Percentiles rank a stretch among this genome's conserved stretches.
These are phyloP conservation scores for Colletotrichum eremochloae DNA, from an alignment of 2,329 filamentous ascomycete species.

Conservation along the genomic window DNA sequence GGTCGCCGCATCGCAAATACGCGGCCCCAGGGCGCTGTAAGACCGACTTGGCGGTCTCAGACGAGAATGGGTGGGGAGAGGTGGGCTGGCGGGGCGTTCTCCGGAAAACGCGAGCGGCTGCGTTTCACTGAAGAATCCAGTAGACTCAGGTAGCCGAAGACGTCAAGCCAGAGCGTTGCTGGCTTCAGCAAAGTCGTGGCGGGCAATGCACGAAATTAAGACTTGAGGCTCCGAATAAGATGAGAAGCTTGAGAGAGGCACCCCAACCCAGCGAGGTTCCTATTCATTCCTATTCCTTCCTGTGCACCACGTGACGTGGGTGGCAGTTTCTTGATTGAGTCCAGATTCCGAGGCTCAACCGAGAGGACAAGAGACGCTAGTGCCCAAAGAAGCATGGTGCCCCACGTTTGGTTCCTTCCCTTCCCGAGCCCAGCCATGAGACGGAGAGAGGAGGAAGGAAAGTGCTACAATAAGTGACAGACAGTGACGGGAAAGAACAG, in stretches of 20 bases:
- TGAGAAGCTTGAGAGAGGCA: background rate
- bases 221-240: background rate
- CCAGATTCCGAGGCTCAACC: constrained; percentile 36
- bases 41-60: constrained; percentile 31
- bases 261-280: no score
- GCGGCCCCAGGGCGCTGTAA: background rate
- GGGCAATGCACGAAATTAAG: background rate
- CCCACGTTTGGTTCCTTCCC: constrained; percentile 38
- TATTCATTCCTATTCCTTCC: no score
- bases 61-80: constrained; percentile 27
- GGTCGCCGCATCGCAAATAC: constrained; percentile 19
- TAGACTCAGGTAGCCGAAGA: background rate
- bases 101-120: constrained; percentile 7
- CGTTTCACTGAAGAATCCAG: background rate
- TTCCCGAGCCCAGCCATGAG: constrained; percentile 29
- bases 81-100: background rate
- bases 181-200: no score
- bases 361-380: constrained; percentile 13
- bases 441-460: background rate
- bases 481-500: constrained; percentile 7
- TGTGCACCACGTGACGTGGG: constrained; percentile 11
- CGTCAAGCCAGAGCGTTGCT: background rate
- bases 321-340: background rate
- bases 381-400: background rate
- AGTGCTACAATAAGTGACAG: background rate